These are phyloP conservation scores for Russula virescens DNA, from an alignment of 768 basidiomycete species.

Conservation along the genomic window DNA sequence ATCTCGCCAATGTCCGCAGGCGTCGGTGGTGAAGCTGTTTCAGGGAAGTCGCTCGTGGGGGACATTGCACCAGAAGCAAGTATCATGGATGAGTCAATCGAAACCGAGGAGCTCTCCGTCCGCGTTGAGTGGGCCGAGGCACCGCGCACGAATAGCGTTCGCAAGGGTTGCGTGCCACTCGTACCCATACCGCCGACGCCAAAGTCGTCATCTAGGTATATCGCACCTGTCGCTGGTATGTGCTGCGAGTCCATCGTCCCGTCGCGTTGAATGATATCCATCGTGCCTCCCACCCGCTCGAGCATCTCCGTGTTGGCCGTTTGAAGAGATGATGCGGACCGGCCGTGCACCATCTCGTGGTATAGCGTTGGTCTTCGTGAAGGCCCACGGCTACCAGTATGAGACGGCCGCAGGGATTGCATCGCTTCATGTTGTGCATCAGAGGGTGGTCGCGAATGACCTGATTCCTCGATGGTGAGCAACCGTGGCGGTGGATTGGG, in stretches of 20 bases:
- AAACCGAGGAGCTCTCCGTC: constrained; percentile 2
- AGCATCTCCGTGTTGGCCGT: constrained; percentile 67
- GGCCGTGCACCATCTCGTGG: constrained; percentile 29
- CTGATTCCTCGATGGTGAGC: constrained; percentile 50
- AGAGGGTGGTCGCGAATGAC: constrained; percentile 30
- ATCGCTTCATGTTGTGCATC: constrained; percentile 14
- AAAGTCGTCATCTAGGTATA: constrained; percentile 10
- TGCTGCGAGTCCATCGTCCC: constrained; percentile 19
- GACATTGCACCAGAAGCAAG: background rate
- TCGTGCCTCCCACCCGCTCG: constrained; percentile 56
- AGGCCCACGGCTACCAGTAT: background rate
- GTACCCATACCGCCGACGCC: background rate
- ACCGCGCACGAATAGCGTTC: constrained; percentile 6
- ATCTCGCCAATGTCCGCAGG: too few relatives aligned
- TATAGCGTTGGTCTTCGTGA: constrained; percentile 24
- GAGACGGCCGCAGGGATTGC: background rate
- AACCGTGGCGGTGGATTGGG: constrained; percentile 72
- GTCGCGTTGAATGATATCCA: constrained; percentile 61
- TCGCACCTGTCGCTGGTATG: background rate
- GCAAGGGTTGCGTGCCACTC: background rate
- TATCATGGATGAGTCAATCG: background rate
- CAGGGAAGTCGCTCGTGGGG: background rate
- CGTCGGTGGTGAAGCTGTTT: background rate
- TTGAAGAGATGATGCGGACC: constrained; percentile 43
- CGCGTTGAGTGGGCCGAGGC: constrained; percentile 8